These are phyloP conservation scores for Macrolepiota albuminosa DNA, from an alignment of 768 basidiomycete genomes.

Conservation along the genomic window DNA sequence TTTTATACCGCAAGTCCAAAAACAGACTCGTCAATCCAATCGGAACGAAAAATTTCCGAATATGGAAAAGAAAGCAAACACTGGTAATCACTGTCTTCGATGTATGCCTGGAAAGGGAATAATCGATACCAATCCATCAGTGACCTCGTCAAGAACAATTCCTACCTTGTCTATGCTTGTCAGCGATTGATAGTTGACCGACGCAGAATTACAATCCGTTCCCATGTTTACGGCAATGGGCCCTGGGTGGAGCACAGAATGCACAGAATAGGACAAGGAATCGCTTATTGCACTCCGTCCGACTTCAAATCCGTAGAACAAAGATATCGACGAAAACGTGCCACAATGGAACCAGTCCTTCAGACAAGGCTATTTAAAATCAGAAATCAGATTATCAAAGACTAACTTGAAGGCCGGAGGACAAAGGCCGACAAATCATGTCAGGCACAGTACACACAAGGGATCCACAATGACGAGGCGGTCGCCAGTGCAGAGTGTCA, in stretches of 20 bases:
- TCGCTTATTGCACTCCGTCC: neutral
- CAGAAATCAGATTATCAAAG: neutral
- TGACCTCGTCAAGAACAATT: neutral
- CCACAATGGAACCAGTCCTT: neutral
- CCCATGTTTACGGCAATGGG: neutral
- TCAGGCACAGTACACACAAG: neutral
- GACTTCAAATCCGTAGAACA: neutral
- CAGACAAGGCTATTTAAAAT: neutral
- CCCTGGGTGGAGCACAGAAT: neutral
- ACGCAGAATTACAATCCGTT: neutral
- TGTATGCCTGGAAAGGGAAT: neutral
- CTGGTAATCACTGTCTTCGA: neutral
- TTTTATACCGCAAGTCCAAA: neutral
- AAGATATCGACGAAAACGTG: neutral
- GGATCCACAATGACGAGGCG: neutral
- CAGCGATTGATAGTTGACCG: neutral
- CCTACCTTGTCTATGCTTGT: neutral
- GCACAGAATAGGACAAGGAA: neutral
- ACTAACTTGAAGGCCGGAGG: neutral
- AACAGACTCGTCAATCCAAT: conserved; percentile 5
- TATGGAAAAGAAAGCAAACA: neutral
- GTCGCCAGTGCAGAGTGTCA: neutral
- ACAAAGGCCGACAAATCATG: neutral
- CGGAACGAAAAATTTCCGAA: neutral
- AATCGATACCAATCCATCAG: conserved; percentile 4